phyloP scores from a whole-genome alignment of 1,284 basidiomycete genomes.

The Cutaneotrichosporon dermatis region DNA sequence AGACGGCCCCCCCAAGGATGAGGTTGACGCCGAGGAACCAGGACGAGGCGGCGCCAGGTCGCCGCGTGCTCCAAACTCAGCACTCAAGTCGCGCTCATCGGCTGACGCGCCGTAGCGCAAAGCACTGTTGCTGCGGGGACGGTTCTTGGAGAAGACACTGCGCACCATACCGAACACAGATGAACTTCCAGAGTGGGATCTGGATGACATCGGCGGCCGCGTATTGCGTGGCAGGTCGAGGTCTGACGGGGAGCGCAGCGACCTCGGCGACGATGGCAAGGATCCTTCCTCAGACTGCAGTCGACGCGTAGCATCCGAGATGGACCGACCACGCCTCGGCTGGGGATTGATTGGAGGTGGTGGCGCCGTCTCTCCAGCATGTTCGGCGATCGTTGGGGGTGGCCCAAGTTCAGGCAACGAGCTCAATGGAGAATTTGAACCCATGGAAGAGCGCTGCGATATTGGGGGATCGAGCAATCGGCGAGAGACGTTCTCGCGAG shows the following conservation, averaged over 20 bases:
- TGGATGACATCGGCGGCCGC: constrained; percentile 7
- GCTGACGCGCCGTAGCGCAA: constrained; percentile 25
- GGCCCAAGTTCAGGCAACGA: constrained; percentile 9
- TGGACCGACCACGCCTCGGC: constrained; percentile 11
- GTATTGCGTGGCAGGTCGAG: background rate
- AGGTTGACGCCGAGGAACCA: constrained; percentile 25
- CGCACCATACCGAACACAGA: constrained; percentile 38
- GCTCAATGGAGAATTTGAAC: constrained; percentile 3
- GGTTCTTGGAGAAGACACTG: constrained; percentile 33
- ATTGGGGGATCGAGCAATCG: background rate
- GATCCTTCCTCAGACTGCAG: constrained; percentile 5
- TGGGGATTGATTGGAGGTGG: constrained; percentile 8
- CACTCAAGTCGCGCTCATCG: constrained; percentile 24
- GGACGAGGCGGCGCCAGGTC: constrained; percentile 7
- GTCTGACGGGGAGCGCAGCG: constrained; percentile 1
- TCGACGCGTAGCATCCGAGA: constrained; percentile 13
- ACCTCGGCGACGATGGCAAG: constrained; percentile 5
- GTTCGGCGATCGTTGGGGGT: constrained; percentile 2
- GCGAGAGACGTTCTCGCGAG: background rate
- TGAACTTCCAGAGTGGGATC: constrained; percentile 40
- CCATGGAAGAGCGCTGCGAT: constrained; percentile 3
- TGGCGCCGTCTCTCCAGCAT: background rate
- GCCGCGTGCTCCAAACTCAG: constrained; percentile 2
- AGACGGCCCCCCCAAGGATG: constrained; percentile 27
- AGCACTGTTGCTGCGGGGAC: constrained; percentile 34